Percentiles rank a stretch among this genome's conserved stretches.
Evolutionary conservation across 2,329 filamentous ascomycete species (phyloP).

Genomic region (Aureobasidium sp.): DNA sequence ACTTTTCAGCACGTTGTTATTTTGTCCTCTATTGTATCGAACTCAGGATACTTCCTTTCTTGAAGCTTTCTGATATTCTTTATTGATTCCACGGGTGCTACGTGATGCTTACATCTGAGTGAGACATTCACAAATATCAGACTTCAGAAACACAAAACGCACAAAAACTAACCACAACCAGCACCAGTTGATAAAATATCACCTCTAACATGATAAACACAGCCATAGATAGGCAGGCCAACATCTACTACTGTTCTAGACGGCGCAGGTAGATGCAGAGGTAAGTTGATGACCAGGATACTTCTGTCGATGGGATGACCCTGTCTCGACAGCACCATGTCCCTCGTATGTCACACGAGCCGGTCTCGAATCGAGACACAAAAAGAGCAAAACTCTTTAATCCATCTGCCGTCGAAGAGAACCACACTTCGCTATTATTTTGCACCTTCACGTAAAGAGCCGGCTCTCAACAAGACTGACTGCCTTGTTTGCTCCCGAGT

Average conservation of each 20-base stretch:
- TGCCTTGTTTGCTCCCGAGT: background rate
- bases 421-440: background rate
- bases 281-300: too few species aligned
- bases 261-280: background rate
- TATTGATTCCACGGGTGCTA: too few species aligned
- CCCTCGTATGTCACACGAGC: too few species aligned
- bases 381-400: background rate
- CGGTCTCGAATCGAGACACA: background rate
- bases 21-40: background rate
- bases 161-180: background rate
- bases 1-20: background rate
- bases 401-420: too few species aligned
- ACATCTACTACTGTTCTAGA: background rate
- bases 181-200: too few species aligned
- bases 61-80: too few species aligned
- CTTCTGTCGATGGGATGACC: background rate
- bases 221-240: background rate
- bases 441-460: background rate
- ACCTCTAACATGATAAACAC: too few species aligned
- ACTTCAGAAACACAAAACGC: background rate
- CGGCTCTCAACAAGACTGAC: background rate
- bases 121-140: background rate
- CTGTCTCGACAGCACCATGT: too few species aligned
- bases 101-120: too few species aligned
- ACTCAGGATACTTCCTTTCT: too few species aligned